Conservation (phyloP, 2,329 filamentous ascomycete genomes). For the Intubia oerlemansii region DNA sequence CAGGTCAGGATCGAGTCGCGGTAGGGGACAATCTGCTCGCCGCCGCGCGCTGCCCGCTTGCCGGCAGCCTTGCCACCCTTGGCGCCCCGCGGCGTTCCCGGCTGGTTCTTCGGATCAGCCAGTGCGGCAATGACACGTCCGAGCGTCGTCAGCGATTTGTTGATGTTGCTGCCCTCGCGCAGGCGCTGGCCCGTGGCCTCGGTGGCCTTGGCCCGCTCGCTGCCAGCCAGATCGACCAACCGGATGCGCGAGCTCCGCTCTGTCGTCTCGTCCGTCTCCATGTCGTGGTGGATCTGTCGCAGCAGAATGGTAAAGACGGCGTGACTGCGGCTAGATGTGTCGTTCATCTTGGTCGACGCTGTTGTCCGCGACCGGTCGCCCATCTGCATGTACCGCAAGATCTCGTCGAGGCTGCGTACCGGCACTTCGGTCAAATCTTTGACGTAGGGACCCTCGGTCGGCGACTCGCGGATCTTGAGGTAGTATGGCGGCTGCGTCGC, state of each 20-base stretch:
- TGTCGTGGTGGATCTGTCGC: conserved; percentile 94
- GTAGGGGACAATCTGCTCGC: conserved; percentile 65
- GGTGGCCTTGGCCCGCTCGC: conserved; percentile 83
- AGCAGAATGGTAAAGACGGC: conserved; percentile 96
- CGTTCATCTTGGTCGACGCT: conserved; percentile 97
- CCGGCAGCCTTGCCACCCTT: conserved; percentile 31
- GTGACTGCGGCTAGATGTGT: conserved; percentile 88
- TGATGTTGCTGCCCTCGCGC: conserved; percentile 93
- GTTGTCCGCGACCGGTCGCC: conserved; percentile 76
- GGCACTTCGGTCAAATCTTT: conserved; percentile 82
- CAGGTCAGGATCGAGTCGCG: conserved; percentile 68
- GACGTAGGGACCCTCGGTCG: conserved; percentile 91
- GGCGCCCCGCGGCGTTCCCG: conserved; percentile 13
- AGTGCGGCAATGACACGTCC: conserved; percentile 90
- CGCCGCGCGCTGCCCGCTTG: conserved; percentile 18
- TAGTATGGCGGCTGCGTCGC: conserved; percentile 59
- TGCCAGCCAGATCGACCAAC: conserved; percentile 84
- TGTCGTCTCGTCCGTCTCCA: conserved; percentile 93
- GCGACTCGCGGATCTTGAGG: conserved; percentile 91
- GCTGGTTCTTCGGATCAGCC: conserved; percentile 51
- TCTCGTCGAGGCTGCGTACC: conserved; percentile 69
- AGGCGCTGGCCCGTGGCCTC: conserved; percentile 83
- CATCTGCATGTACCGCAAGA: conserved; percentile 74
- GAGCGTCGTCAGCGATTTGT: conserved; percentile 91
- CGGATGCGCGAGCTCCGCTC: conserved; percentile 86